phyloP scores from a whole-genome alignment of 306 rosid genomes.

The Biancaea sappan region DNA sequence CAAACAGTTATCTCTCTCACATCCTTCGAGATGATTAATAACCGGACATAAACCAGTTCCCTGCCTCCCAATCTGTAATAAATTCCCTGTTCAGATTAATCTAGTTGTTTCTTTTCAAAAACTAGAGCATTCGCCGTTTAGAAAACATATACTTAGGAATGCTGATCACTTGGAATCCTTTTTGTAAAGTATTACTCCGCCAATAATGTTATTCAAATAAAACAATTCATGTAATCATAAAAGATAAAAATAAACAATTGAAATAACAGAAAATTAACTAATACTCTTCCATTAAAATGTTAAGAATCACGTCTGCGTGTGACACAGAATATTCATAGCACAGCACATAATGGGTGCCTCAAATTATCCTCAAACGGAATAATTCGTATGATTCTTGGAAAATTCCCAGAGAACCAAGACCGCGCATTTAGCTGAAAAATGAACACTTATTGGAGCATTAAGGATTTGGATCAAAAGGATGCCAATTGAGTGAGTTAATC shows the following conservation, averaged over 20 bases:
- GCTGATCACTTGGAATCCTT: slow-evolving; percentile 1
- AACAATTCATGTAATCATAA: slow-evolving; percentile 4
- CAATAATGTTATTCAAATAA: slow-evolving; percentile 25
- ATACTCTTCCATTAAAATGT: neutral
- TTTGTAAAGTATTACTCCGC: slow-evolving; percentile 14
- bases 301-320: neutral
- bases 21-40: slow-evolving; percentile 23
- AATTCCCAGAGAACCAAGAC: slow-evolving; percentile 1
- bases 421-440: slow-evolving; percentile 9
- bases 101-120: neutral
- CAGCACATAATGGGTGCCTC: neutral
- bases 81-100: neutral
- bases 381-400: slow-evolving; percentile 1
- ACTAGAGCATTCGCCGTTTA: neutral
- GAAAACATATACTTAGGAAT: slow-evolving; percentile 26
- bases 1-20: slow-evolving; percentile 1
- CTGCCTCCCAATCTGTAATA: neutral
- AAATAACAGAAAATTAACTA: neutral
- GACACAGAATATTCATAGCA: neutral
- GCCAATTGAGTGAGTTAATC: slow-evolving; percentile 11
- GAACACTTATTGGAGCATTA: slow-evolving; percentile 31
- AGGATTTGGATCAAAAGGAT: slow-evolving; percentile 25
- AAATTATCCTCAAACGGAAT: slow-evolving; percentile 9
- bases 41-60: neutral
- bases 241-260: neutral